Evolutionary conservation across 23 red algal species (phyloP).

Genomic region (Gracilaria vermiculophylla): DNA sequence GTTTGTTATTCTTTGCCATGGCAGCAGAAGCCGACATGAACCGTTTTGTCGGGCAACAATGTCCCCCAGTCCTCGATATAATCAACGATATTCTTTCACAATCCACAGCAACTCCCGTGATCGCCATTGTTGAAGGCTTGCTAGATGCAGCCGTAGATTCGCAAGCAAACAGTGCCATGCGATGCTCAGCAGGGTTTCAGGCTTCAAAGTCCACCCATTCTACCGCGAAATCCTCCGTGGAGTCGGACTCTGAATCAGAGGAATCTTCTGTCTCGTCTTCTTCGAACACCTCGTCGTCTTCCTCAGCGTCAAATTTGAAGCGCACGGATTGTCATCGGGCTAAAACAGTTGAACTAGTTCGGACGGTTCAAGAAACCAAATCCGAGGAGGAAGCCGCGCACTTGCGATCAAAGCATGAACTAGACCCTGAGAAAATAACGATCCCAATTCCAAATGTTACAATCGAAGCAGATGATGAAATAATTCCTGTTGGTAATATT

Average conservation of each 20-base stretch:
- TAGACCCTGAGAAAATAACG: neutral
- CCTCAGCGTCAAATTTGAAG: neutral
- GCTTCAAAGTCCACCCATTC: neutral
- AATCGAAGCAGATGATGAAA: neutral
- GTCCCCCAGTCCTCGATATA: too few species aligned
- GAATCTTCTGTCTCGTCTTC: neutral
- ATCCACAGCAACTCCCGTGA: too few species aligned
- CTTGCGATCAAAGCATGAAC: constrained; percentile 17
- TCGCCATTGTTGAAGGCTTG: neutral
- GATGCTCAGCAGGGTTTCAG: neutral
- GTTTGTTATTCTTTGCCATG: too few species aligned
- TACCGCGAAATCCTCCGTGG: neutral
- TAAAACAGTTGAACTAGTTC: neutral
- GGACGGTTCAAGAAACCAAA: constrained; percentile 2
- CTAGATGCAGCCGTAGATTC: neutral
- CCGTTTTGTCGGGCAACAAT: too few species aligned
- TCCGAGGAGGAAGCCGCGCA: neutral
- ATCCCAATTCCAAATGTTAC: neutral
- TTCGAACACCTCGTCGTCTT: neutral
- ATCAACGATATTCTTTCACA: too few species aligned
- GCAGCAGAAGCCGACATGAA: too few species aligned
- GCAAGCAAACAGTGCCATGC: neutral
- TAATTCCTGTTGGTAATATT: neutral
- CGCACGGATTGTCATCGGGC: too few species aligned
- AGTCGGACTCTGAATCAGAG: neutral